A percentile compares a stretch with the other conserved stretches of the same genome.
Conservation (phyloP, 75 land plant species). For the Ceratopteris richardii region DNA sequence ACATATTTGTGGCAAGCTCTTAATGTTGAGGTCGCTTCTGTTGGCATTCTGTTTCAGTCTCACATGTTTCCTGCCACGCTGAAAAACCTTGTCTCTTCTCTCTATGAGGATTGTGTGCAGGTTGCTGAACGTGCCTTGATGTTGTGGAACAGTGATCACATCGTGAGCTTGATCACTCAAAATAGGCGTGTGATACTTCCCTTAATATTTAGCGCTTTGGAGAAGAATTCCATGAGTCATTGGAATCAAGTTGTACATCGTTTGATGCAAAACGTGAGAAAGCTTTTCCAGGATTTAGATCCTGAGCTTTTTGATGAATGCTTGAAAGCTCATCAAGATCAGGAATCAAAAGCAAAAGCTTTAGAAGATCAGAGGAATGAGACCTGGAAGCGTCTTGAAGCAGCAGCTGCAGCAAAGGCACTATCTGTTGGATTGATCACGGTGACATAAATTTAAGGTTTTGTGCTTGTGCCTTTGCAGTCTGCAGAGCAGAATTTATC, state of each 20-base stretch:
- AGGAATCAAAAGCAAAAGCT: conserved; percentile 12
- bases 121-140: conserved; percentile 59
- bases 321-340: conserved; percentile 8
- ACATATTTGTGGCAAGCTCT: too few relatives aligned
- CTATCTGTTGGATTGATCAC: not conserved
- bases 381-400: conserved; percentile 43
- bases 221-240: conserved; percentile 37
- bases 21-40: too few relatives aligned
- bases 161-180: conserved; percentile 33
- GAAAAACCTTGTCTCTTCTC: too few relatives aligned
- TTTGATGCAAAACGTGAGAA: conserved; percentile 30
- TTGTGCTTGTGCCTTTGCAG: too few relatives aligned
- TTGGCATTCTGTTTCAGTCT: too few relatives aligned
- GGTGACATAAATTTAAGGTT: too few relatives aligned
- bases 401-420: not conserved
- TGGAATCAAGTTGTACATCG: conserved; percentile 47
- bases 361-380: conserved; percentile 21
- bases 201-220: conserved; percentile 25
- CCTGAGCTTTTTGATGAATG: conserved; percentile 31
- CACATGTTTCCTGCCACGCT: too few relatives aligned
- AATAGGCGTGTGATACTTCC: conserved; percentile 34
- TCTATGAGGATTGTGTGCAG: conserved; percentile 13
- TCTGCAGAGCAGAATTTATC: too few relatives aligned
- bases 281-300: conserved; percentile 34
- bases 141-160: conserved; percentile 46